Conservation (phyloP, 208 protist genomes). For the Wallacemonas sp. region DNA sequence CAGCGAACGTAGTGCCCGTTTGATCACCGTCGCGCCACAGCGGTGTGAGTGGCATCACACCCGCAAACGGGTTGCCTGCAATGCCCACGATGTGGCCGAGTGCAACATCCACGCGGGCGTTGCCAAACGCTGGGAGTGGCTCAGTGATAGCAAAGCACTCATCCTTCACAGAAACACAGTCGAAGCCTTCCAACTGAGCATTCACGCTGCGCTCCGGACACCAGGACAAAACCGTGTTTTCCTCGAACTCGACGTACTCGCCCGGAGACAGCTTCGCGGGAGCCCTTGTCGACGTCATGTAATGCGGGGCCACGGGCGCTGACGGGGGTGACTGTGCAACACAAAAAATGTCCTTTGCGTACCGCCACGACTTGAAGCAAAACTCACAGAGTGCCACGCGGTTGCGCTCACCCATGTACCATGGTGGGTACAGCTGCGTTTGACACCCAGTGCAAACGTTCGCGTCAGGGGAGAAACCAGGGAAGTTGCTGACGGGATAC, state of each 20-base stretch:
- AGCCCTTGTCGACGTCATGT: conserved; percentile 55
- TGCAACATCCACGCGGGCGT: conserved; percentile 56
- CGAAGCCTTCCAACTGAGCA: conserved; percentile 37
- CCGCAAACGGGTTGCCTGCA: conserved; percentile 71
- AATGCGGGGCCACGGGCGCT: conserved; percentile 35
- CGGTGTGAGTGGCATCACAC: conserved; percentile 64
- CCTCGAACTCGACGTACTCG: conserved; percentile 74
- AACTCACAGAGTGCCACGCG: conserved; percentile 50
- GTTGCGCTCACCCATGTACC: conserved; percentile 70
- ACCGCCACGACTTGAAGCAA: conserved; percentile 84
- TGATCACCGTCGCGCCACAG: conserved; percentile 63
- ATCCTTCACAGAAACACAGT: conserved; percentile 47
- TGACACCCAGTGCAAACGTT: conserved; percentile 38
- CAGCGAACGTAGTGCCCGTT: conserved; percentile 19
- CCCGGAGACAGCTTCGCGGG: conserved; percentile 49
- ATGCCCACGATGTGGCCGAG: conserved; percentile 71
- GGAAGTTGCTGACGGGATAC: conserved; percentile 59
- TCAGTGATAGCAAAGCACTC: conserved; percentile 65
- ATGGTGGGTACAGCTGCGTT: conserved; percentile 25
- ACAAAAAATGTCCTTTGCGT: conserved; percentile 73
- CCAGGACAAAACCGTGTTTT: conserved; percentile 71
- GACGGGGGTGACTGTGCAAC: conserved; percentile 14
- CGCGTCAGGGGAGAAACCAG: neutral
- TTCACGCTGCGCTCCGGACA: conserved; percentile 68
- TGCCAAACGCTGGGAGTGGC: conserved; percentile 41